Evolutionary conservation across 805 yeast species (phyloP).

Genomic region (Wickerhamiella shivajii): DNA sequence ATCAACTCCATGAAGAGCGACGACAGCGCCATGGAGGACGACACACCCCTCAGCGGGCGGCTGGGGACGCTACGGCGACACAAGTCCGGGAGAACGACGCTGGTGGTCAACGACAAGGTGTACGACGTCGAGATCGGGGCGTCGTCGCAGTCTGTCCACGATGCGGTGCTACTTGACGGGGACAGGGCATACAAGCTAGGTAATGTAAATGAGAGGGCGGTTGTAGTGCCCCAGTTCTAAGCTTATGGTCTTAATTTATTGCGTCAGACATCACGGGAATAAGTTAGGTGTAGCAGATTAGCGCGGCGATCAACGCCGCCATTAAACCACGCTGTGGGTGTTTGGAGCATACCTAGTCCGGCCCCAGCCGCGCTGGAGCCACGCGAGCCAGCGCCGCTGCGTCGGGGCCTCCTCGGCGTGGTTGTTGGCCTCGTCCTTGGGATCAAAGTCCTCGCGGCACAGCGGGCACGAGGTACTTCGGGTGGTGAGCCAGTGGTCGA

Average conservation of each 20-base stretch:
- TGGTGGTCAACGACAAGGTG: slow-evolving; percentile 54
- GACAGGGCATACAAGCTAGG: slow-evolving; percentile 38
- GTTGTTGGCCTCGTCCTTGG: not conserved
- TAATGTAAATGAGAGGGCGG: slow-evolving; percentile 38
- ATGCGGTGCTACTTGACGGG: slow-evolving; percentile 43
- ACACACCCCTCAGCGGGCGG: slow-evolving; percentile 38
- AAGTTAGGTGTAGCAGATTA: too few species aligned
- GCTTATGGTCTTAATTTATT: too few species aligned
- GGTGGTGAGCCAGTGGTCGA: slow-evolving; percentile 69
- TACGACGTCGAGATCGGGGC: slow-evolving; percentile 64
- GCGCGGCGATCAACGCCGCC: too few species aligned
- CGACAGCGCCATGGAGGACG: slow-evolving; percentile 7
- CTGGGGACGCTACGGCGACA: slow-evolving; percentile 67
- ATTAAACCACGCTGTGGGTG: too few species aligned
- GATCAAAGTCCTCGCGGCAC: slow-evolving; percentile 50
- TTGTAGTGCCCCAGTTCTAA: slow-evolving; percentile 42
- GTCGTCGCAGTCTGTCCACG: slow-evolving; percentile 55
- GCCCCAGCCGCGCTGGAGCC: too few species aligned
- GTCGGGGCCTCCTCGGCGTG: too few species aligned
- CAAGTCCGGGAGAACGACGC: slow-evolving; percentile 66
- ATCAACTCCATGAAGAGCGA: slow-evolving; percentile 9
- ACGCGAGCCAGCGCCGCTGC: too few species aligned
- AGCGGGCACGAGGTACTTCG: slow-evolving; percentile 72
- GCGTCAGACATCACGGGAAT: too few species aligned
- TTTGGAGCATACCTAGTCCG: too few species aligned